Evolutionary conservation across 2,329 filamentous ascomycete genomes (phyloP).

Genomic region (Penicillium sp.): DNA sequence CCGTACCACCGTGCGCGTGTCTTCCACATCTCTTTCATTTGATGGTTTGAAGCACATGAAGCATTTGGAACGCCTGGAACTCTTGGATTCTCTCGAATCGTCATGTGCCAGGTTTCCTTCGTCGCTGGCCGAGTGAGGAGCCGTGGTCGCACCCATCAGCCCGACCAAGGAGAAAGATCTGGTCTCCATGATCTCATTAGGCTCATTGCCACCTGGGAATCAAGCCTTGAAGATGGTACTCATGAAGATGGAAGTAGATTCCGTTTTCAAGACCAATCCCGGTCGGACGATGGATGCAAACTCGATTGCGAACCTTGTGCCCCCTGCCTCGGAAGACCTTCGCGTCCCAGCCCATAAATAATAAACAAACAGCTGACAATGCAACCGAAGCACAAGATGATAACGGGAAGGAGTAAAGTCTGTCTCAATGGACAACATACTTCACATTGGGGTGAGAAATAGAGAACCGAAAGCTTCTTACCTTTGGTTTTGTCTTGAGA

Average conservation of each 20-base stretch:
- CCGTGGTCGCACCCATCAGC: not conserved
- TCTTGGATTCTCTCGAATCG: not conserved
- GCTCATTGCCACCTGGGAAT: not conserved
- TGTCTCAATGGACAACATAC: not conserved
- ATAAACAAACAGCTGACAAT: not conserved
- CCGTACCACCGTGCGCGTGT: slow-evolving; percentile 24
- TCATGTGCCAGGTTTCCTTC: not conserved
- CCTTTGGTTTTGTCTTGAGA: slow-evolving; percentile 83
- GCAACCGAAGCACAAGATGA: not conserved
- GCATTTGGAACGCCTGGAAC: not conserved
- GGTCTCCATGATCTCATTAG: not conserved
- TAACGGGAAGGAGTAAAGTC: not conserved
- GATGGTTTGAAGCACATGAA: not conserved
- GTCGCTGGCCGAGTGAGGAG: not conserved
- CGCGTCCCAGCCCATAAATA: slow-evolving; percentile 1
- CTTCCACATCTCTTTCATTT: slow-evolving; percentile 23
- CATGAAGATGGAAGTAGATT: not conserved
- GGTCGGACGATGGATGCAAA: slow-evolving; percentile 6
- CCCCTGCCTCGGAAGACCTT: not conserved
- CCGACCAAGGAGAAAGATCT: not conserved
- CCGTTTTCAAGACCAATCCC: not conserved
- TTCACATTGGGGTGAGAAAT: not conserved
- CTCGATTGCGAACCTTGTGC: not conserved
- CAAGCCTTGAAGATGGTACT: not conserved
- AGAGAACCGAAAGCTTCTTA: slow-evolving; percentile 42